These are phyloP conservation scores for Tolypocladium endophyticum DNA, from an alignment of 2,329 filamentous ascomycete genomes.

Conservation along the genomic window DNA sequence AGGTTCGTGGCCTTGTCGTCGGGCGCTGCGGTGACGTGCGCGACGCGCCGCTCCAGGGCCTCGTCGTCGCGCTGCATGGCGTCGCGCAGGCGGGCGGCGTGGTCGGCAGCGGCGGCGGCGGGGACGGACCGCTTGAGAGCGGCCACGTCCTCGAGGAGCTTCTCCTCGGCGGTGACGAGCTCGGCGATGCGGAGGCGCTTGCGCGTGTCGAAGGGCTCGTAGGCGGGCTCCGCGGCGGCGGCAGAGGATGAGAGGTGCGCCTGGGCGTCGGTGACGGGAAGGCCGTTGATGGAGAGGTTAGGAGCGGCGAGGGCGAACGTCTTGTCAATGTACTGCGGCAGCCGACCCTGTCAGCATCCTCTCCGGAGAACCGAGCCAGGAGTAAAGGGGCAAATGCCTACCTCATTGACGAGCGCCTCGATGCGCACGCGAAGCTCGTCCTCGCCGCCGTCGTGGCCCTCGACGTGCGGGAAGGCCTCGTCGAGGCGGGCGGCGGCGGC, in stretches of 20 bases:
- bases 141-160: slow-evolving; percentile 53
- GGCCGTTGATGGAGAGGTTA: slow-evolving; percentile 54
- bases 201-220: slow-evolving; percentile 51
- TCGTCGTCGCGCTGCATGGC: slow-evolving; percentile 37
- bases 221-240: slow-evolving; percentile 18
- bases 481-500: slow-evolving; percentile 58
- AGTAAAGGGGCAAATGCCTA: slow-evolving; percentile 15
- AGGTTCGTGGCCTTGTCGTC: slow-evolving; percentile 16
- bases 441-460: slow-evolving; percentile 30
- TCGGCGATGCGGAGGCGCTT: slow-evolving; percentile 49
- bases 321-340: slow-evolving; percentile 45
- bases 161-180: slow-evolving; percentile 51
- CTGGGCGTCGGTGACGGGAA: slow-evolving; percentile 29
- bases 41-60: slow-evolving; percentile 21
- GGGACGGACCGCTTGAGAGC: slow-evolving; percentile 46
- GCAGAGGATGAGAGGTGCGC: slow-evolving; percentile 2
- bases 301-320: slow-evolving; percentile 48
- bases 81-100: slow-evolving; percentile 28
- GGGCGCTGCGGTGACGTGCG: slow-evolving; percentile 7
- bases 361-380: neutral
- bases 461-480: slow-evolving; percentile 56
- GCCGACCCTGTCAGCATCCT: neutral
- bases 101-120: slow-evolving; percentile 28
- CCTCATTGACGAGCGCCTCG: slow-evolving; percentile 48
- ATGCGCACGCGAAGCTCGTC: slow-evolving; percentile 50